Percentiles rank a stretch among this genome's conserved stretches.
These are phyloP conservation scores for Choiromyces venosus DNA, from an alignment of 495 filamentous ascomycete species.

Conservation along the genomic window DNA sequence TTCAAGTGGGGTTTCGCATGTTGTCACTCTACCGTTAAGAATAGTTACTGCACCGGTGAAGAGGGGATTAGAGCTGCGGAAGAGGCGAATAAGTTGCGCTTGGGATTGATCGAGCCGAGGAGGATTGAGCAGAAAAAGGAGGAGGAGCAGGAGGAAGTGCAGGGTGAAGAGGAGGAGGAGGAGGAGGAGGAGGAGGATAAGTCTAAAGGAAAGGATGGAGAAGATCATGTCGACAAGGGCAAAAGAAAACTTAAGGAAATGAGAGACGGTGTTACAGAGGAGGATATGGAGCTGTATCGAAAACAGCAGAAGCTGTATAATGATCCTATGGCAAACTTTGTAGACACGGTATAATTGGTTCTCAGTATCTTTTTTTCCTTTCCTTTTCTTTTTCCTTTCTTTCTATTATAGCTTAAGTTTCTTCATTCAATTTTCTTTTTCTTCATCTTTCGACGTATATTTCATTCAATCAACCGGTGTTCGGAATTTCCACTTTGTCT, in stretches of 20 bases:
- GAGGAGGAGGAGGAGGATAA: conserved; percentile 42
- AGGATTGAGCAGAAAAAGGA: conserved; percentile 44
- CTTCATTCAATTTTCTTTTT: background rate
- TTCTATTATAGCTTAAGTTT: background rate
- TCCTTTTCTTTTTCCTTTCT: background rate
- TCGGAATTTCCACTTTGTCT: background rate
- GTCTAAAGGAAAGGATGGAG: conserved; percentile 42
- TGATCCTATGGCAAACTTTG: conserved; percentile 79
- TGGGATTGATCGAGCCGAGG: conserved; percentile 38
- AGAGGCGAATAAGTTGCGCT: conserved; percentile 37
- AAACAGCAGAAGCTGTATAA: conserved; percentile 61
- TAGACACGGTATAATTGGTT: conserved; percentile 34
- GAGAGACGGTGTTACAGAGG: conserved; percentile 68
- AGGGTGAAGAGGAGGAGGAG: conserved; percentile 38
- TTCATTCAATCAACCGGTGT: background rate
- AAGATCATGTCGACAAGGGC: conserved; percentile 40
- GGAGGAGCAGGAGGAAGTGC: conserved; percentile 17
- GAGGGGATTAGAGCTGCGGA: conserved; percentile 38
- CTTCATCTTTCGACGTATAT: too few species aligned
- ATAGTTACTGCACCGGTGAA: conserved; percentile 87
- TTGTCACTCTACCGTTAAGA: conserved; percentile 87
- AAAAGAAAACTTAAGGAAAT: conserved; percentile 72
- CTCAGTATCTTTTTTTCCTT: background rate
- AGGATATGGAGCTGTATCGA: conserved; percentile 77
- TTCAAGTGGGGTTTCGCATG: conserved; percentile 98